These are phyloP conservation scores for Lichtheimia hyalospora DNA, from an alignment of 371 early-diverging fungal genomes.

Conservation along the genomic window DNA sequence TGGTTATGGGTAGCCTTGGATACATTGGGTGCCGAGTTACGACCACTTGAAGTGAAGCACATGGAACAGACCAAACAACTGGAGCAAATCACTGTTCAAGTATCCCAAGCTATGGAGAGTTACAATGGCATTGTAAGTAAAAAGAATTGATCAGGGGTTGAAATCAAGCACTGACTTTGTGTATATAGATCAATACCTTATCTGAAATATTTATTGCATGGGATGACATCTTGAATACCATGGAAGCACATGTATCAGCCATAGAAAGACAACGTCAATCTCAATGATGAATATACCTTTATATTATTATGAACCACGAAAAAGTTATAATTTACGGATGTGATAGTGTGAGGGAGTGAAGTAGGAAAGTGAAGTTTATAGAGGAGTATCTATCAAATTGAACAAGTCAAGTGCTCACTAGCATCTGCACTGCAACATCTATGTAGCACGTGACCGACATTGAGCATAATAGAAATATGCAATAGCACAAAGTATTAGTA, in stretches of 20 bases:
- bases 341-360: too few species aligned
- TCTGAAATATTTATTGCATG: slow-evolving; percentile 66
- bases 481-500: too few species aligned
- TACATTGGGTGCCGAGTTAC: slow-evolving; percentile 42
- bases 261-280: slow-evolving; percentile 36
- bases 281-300: slow-evolving; percentile 4
- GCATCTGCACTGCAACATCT: too few species aligned
- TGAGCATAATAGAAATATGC: too few species aligned
- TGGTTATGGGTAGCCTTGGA: slow-evolving; percentile 38
- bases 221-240: slow-evolving; percentile 58
- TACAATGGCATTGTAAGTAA: slow-evolving; percentile 52
- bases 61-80: slow-evolving; percentile 45
- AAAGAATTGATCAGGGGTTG: too few species aligned
- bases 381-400: too few species aligned
- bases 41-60: slow-evolving; percentile 50
- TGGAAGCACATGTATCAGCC: slow-evolving; percentile 53
- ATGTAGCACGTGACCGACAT: too few species aligned
- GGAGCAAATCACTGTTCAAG: slow-evolving; percentile 38
- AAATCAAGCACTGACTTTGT: too few species aligned
- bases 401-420: too few species aligned
- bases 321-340: background rate
- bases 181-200: slow-evolving; percentile 53
- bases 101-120: slow-evolving; percentile 50
- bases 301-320: background rate
- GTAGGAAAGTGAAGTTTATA: too few species aligned